A percentile compares a stretch with the other conserved stretches of the same genome.
Evolutionary conservation across 2,329 filamentous ascomycete genomes (phyloP).

Genomic region (Neofusicoccum laricinum): DNA sequence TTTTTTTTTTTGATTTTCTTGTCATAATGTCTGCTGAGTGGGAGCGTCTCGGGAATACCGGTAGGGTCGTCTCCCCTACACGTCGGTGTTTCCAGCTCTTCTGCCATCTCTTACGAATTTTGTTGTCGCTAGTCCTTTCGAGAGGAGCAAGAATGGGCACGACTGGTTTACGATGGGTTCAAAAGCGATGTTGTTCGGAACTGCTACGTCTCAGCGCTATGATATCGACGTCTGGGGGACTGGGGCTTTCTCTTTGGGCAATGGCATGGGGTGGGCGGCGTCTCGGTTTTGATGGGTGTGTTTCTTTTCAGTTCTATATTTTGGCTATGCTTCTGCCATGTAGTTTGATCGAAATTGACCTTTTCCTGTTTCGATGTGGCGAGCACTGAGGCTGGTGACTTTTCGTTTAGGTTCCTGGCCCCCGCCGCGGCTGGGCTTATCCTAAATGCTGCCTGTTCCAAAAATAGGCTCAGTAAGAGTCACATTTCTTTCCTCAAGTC

Average conservation of each 20-base stretch:
- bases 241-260: background rate
- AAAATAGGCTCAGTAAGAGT: too few relatives aligned
- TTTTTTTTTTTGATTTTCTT: background rate
- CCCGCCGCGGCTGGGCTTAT: too few relatives aligned
- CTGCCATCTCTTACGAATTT: background rate
- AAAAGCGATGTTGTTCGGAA: background rate
- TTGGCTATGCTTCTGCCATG: background rate
- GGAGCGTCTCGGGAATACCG: background rate
- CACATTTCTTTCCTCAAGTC: too few relatives aligned
- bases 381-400: too few relatives aligned
- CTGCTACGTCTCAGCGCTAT: conserved; percentile 7
- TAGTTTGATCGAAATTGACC: background rate
- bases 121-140: background rate
- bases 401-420: too few relatives aligned
- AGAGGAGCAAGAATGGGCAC: background rate
- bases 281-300: background rate
- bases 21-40: background rate
- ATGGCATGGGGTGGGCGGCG: background rate
- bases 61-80: background rate
- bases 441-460: too few relatives aligned
- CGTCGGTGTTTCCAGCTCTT: background rate
- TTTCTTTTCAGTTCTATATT: background rate
- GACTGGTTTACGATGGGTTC: background rate
- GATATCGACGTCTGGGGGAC: background rate
- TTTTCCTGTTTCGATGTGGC: background rate